A percentile compares a stretch with the other conserved stretches of the same genome.
Conservation (phyloP, 192 early-diverging fungal species). For the Backusella liffmaniae region DNA sequence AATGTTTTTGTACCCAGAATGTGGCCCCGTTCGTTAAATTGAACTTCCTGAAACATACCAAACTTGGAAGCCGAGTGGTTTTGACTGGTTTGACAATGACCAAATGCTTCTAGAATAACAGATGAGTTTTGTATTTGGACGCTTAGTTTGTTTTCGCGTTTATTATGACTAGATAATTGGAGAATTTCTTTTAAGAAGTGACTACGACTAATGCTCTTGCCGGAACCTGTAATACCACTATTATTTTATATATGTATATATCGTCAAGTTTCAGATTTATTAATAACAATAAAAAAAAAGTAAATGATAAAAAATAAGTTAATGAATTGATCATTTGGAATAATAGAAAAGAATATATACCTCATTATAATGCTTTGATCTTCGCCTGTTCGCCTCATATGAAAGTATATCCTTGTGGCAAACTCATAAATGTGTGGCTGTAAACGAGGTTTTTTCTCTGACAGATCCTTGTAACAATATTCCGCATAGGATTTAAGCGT, state of each 20-base stretch:
- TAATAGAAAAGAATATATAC: constrained; percentile 28
- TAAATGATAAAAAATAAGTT: neutral
- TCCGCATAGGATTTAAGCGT: constrained; percentile 55
- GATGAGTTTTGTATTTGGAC: constrained; percentile 70
- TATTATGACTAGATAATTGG: constrained; percentile 67
- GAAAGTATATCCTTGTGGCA: constrained; percentile 67
- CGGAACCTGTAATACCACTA: constrained; percentile 84
- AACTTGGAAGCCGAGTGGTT: constrained; percentile 74
- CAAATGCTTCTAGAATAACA: constrained; percentile 79
- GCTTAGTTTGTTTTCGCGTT: constrained; percentile 72
- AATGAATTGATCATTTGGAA: neutral
- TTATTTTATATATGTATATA: neutral
- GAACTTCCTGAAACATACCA: constrained; percentile 86
- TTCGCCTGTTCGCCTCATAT: constrained; percentile 66
- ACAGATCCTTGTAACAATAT: constrained; percentile 44
- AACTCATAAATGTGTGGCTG: constrained; percentile 69
- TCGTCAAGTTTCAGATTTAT: constrained; percentile 5
- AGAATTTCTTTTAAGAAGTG: constrained; percentile 74
- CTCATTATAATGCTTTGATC: constrained; percentile 72
- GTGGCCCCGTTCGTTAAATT: constrained; percentile 82
- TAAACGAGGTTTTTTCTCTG: constrained; percentile 23
- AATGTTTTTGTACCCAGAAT: constrained; percentile 82
- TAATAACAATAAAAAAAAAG: neutral
- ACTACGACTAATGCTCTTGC: constrained; percentile 72
- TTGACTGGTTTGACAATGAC: constrained; percentile 62